Conservation (phyloP, 2,329 filamentous ascomycete genomes). For the Phaeophleospora eucalypticola region DNA sequence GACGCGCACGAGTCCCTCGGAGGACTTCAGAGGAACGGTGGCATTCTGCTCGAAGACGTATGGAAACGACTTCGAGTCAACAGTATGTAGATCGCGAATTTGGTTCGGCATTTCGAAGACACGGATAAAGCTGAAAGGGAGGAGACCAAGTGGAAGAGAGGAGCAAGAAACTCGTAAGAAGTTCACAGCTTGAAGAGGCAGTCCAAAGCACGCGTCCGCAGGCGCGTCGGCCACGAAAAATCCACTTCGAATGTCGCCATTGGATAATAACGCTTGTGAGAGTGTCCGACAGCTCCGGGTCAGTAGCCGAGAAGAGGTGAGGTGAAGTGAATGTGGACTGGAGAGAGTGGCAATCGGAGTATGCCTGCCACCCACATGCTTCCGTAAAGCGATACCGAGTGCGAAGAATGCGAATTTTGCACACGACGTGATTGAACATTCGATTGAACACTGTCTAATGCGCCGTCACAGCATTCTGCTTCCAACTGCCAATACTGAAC, state of each 20-base stretch:
- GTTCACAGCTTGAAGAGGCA: too few species aligned
- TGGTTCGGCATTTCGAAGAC: constrained; percentile 34
- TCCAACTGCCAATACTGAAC: constrained; percentile 50
- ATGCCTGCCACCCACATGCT: not conserved
- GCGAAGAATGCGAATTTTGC: not conserved
- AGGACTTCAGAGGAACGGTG: constrained; percentile 27
- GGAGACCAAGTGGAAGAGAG: too few species aligned
- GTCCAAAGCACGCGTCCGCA: constrained; percentile 1
- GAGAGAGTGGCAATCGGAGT: too few species aligned
- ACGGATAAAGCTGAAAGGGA: not conserved
- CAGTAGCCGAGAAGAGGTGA: too few species aligned
- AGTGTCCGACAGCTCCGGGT: too few species aligned
- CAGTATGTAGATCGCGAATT: constrained; percentile 28
- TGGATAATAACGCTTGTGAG: too few species aligned
- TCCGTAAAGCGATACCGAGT: not conserved
- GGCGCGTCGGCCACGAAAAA: constrained; percentile 1
- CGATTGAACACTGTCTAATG: too few species aligned
- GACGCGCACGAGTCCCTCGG: constrained; percentile 30
- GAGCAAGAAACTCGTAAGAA: too few species aligned
- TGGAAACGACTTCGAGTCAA: constrained; percentile 29
- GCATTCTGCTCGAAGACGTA: constrained; percentile 35
- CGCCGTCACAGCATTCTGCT: too few species aligned
- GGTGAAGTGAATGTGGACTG: not conserved
- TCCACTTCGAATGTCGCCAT: constrained; percentile 6
- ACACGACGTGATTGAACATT: too few species aligned